Base-by-base conservation (phyloP, 2,329 filamentous ascomycete species). In the Monilinia fructigena region DNA sequence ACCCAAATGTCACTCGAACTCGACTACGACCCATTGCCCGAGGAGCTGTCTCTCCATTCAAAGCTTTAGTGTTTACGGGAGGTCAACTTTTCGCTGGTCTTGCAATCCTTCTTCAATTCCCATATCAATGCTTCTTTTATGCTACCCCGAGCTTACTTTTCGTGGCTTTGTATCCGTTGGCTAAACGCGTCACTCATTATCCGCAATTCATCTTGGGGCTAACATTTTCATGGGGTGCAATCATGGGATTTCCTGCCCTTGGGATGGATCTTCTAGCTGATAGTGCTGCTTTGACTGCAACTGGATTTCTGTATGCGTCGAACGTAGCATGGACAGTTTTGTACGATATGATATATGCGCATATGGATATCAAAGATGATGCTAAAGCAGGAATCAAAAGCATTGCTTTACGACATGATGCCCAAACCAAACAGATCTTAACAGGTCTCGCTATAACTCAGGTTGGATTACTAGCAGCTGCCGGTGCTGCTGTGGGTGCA, bases 261-360 rank as follows among this genome's bases (percentile, higher is more conserved):
- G 91, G 91, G 1, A 80, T 95, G 47, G 90, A 93, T 70, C 76
- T 95, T n/a, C 77, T 94, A 16, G 79, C 84, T 7, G 85, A 89
- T 70, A 79, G 79, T 28, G 77, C 85, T 1, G 89, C 90, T 2
- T 75, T 91, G 67, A 80, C 83, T 4, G 87, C 89, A 1, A 90
- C 90, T 0, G 85, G 82, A 3, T 85, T 85, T 66, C 80, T 96
- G 59, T 96, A 96, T 75, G 80, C 84, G 14, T 92, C 89, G 54
- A 95, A 93, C 72, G 82, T 95, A 31, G 87, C 91, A 3, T 96
- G 93, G 93, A 96, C 92, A 0, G 84, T 96, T 35, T 79, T 96
- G 50, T 96, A 96, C 77, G 92, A 96, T 76, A 96, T 95, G 86
- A 92, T 96, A 42, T 96, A 96, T 77, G 92, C 92, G 18, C 92